phyloP scores from a whole-genome alignment of 371 early-diverging fungal genomes.

The Capniomyces stellatus region DNA sequence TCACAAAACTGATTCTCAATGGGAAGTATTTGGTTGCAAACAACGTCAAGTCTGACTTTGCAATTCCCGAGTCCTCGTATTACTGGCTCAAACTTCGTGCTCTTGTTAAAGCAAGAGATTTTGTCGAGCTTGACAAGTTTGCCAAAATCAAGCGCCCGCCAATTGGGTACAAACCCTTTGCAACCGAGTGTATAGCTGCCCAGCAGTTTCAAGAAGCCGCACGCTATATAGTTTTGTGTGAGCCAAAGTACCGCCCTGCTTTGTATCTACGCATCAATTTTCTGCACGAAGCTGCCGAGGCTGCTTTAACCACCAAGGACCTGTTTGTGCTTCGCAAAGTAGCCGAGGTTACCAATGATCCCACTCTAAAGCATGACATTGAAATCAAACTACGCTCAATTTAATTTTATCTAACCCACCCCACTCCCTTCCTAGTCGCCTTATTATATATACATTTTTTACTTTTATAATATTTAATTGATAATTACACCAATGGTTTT shows the following conservation, averaged over 20 bases:
- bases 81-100: slow-evolving; percentile 77
- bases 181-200: slow-evolving; percentile 59
- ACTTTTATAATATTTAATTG: too few species aligned
- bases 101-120: slow-evolving; percentile 64
- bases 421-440: too few species aligned
- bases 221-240: slow-evolving; percentile 59
- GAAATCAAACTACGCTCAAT: background rate
- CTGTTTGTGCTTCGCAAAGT: slow-evolving; percentile 37
- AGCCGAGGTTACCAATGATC: slow-evolving; percentile 5
- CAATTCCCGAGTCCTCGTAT: slow-evolving; percentile 73
- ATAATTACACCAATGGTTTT: too few species aligned
- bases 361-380: slow-evolving; percentile 15
- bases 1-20: slow-evolving; percentile 53
- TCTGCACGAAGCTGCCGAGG: slow-evolving; percentile 57
- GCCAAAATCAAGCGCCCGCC: slow-evolving; percentile 63
- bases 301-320: slow-evolving; percentile 49
- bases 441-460: too few species aligned
- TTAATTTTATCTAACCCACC: too few species aligned
- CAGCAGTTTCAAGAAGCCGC: slow-evolving; percentile 58
- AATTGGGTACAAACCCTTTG: slow-evolving; percentile 72
- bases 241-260: slow-evolving; percentile 39
- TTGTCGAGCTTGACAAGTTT: slow-evolving; percentile 70
- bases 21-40: slow-evolving; percentile 52
- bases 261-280: slow-evolving; percentile 58
- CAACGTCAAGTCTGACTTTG: slow-evolving; percentile 65